Evolutionary conservation across 179 eudicot species (phyloP).

Genomic region (Amaranthus tricolor): DNA sequence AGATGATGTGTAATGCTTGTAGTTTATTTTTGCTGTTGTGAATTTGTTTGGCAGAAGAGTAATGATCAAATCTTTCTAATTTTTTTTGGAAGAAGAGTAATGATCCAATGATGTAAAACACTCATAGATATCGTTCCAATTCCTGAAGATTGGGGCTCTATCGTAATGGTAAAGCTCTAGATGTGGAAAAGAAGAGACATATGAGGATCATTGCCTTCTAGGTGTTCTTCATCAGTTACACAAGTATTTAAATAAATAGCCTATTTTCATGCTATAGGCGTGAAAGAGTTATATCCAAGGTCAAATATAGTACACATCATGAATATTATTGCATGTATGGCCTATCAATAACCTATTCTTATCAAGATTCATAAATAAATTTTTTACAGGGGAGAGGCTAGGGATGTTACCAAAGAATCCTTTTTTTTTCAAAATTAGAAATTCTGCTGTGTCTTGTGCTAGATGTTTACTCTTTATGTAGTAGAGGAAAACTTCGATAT

Average conservation of each 20-base stretch:
- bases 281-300: too few relatives aligned
- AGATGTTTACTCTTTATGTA: neutral
- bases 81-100: neutral
- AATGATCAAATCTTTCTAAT: too few relatives aligned
- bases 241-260: too few relatives aligned
- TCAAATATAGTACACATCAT: neutral
- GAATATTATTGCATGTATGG: neutral
- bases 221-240: neutral
- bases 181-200: constrained; percentile 39
- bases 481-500: neutral
- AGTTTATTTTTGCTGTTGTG: too few relatives aligned
- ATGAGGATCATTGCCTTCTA: constrained; percentile 34
- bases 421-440: neutral
- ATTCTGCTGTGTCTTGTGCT: neutral
- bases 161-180: constrained; percentile 25
- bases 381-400: neutral
- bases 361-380: neutral
- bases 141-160: constrained; percentile 33
- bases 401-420: neutral
- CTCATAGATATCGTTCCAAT: constrained; percentile 39
- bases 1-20: too few relatives aligned
- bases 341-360: neutral
- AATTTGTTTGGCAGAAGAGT: too few relatives aligned
- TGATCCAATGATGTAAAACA: constrained; percentile 36
- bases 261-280: too few relatives aligned